Base-by-base conservation (phyloP, 2,329 filamentous ascomycete genomes). In the Penicillium sp. region DNA sequence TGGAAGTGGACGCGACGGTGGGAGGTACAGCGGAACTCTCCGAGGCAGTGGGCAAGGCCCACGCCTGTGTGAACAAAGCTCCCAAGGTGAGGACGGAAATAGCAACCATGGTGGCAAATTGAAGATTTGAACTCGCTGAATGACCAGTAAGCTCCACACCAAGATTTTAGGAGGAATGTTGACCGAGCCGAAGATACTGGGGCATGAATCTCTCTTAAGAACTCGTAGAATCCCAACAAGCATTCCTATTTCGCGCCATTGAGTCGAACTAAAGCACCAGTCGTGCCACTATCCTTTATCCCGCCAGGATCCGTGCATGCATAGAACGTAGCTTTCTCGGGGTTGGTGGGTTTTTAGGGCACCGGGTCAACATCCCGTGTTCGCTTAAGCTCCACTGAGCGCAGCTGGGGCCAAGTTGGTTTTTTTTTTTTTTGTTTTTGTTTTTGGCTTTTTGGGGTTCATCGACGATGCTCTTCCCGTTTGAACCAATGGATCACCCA, bases 41-140 rank as follows among this genome's bases (percentile, higher is more conserved):
- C 26, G 43, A 29, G 26, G 44, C 34, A 10, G 56, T 27, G 32
- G 62, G 58, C 29, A 61, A 38, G 26, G 61, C 60, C 44, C 50
- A 57, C 16, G 52, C 47, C 43, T 57, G 54, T 16, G 52, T 38
- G 26, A 53, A 42, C 42, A 64, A 39, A 23, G 61, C 42, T 18
- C 55, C 59, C 46, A 62, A 9, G 23, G 45, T 51, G 18, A 62
- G 47, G 32, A 44, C n/a, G n/a, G 42, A 48, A 30, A 62, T 30
- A 26, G 53, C 59, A 45, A 62, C 55, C 59, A 60, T 61, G 44
- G 36, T 35, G 53, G 23, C 23, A n/a, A 48, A 23, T 19, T 41
- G 14, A 42, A 35, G 34, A 40, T 27, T 35, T 43, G 30, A 42
- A 23, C 29, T 13, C 23, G 23, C 32, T 39, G 41, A 38, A 45